Evolutionary conservation across 106 monocot species (phyloP).

Genomic region (Dactylorhiza incarnata): DNA sequence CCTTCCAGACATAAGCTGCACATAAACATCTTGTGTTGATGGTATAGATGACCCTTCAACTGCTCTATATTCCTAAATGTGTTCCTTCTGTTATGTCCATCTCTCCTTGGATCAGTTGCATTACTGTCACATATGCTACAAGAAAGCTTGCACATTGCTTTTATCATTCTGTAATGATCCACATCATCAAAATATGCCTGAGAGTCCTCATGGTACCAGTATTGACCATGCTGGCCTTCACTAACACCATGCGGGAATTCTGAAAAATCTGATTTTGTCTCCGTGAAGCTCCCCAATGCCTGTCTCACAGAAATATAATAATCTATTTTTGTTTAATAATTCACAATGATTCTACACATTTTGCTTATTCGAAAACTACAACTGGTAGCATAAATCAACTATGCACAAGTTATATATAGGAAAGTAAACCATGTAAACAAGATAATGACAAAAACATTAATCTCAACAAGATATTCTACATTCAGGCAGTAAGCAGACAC

Average conservation of each 20-base stretch:
- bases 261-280: conserved; percentile 72
- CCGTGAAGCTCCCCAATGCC: conserved; percentile 89
- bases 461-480: background rate
- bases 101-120: conserved; percentile 34
- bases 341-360: background rate
- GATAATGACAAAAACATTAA: background rate
- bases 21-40: conserved; percentile 76
- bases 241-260: conserved; percentile 36
- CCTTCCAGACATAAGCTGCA: conserved; percentile 89
- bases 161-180: conserved; percentile 83
- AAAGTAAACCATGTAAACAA: background rate
- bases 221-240: conserved; percentile 52
- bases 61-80: conserved; percentile 79
- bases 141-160: conserved; percentile 85
- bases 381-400: background rate
- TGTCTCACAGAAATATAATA: conserved; percentile 9
- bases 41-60: conserved; percentile 79
- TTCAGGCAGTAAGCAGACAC: background rate
- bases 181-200: conserved; percentile 83
- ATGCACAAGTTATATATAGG: background rate
- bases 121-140: conserved; percentile 82
- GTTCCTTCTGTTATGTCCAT: conserved; percentile 35
- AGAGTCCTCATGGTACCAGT: conserved; percentile 84
- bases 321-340: background rate
- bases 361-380: background rate